These are phyloP conservation scores for Psilocybe cubensis DNA, from an alignment of 768 basidiomycete genomes.

Conservation along the genomic window DNA sequence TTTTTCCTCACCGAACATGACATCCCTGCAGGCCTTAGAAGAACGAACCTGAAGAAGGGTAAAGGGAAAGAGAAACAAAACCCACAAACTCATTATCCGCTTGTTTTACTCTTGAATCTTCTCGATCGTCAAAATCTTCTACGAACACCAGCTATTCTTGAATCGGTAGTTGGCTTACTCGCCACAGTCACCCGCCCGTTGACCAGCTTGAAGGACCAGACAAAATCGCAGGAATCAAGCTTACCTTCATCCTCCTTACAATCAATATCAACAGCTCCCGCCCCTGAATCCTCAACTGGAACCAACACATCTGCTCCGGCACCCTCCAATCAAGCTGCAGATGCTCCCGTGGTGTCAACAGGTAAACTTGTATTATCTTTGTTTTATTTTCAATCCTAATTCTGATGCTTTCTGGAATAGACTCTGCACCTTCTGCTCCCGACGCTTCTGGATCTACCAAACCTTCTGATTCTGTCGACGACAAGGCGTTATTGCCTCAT, in stretches of 20 bases:
- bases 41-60: conserved; percentile 77
- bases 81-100: conserved; percentile 85
- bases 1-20: conserved; percentile 99
- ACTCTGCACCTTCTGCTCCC: conserved; percentile 4
- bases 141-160: conserved; percentile 89
- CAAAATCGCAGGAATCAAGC: conserved; percentile 24
- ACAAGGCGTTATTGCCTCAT: conserved; percentile 59
- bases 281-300: background rate
- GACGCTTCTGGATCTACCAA: conserved; percentile 18
- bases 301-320: background rate
- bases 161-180: conserved; percentile 86
- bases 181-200: conserved; percentile 90
- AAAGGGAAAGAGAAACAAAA: conserved; percentile 93
- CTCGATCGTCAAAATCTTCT: conserved; percentile 87
- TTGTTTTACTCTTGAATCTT: conserved; percentile 86
- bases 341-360: background rate
- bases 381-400: background rate
- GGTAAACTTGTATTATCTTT: conserved; percentile 10
- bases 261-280: background rate
- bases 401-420: background rate
- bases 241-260: background rate
- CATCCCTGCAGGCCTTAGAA: conserved; percentile 75
- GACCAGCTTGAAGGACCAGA: conserved; percentile 59
- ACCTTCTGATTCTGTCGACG: conserved; percentile 43
- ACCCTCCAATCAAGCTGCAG: background rate